These are phyloP conservation scores for Cordyceps cicadae DNA, from an alignment of 2,329 filamentous ascomycete species.

Conservation along the genomic window DNA sequence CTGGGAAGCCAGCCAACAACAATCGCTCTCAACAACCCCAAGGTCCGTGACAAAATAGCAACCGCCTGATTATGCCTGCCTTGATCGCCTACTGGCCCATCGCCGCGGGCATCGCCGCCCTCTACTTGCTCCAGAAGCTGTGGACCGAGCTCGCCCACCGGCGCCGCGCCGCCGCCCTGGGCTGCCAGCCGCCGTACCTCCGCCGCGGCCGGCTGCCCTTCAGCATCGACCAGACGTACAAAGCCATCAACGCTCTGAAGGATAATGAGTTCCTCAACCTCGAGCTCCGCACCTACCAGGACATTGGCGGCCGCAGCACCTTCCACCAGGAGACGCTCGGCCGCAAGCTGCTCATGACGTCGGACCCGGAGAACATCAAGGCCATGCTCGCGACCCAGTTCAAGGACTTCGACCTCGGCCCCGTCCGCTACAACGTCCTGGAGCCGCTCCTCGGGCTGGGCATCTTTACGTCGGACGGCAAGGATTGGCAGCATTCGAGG, in stretches of 20 bases:
- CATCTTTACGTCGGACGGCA: slow-evolving; percentile 13
- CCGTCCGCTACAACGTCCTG: not conserved
- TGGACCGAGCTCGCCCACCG: slow-evolving; percentile 1
- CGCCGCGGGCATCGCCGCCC: not conserved
- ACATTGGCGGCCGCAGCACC: not conserved
- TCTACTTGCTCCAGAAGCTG: not conserved
- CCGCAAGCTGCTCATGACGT: slow-evolving; percentile 8
- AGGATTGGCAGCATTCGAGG: slow-evolving; percentile 25
- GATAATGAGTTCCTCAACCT: not conserved
- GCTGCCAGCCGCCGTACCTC: not conserved
- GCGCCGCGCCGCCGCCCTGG: not conserved
- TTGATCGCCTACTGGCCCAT: slow-evolving; percentile 5
- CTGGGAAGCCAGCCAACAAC: not conserved
- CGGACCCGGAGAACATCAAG: slow-evolving; percentile 41
- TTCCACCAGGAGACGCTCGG: slow-evolving; percentile 12
- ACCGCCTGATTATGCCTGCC: not conserved
- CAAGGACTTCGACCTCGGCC: slow-evolving; percentile 12
- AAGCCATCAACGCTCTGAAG: not conserved
- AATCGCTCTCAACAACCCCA: not conserved
- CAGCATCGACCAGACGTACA: not conserved
- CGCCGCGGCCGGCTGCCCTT: not conserved
- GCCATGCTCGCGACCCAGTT: slow-evolving; percentile 42
- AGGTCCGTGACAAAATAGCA: too few relatives aligned
- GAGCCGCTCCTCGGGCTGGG: slow-evolving; percentile 12
- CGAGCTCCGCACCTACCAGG: not conserved